Evolutionary conservation across 768 basidiomycete species (phyloP), one percentile per base, ranked within the genome.

Genomic region (Leccinum truebloodii): DNA sequence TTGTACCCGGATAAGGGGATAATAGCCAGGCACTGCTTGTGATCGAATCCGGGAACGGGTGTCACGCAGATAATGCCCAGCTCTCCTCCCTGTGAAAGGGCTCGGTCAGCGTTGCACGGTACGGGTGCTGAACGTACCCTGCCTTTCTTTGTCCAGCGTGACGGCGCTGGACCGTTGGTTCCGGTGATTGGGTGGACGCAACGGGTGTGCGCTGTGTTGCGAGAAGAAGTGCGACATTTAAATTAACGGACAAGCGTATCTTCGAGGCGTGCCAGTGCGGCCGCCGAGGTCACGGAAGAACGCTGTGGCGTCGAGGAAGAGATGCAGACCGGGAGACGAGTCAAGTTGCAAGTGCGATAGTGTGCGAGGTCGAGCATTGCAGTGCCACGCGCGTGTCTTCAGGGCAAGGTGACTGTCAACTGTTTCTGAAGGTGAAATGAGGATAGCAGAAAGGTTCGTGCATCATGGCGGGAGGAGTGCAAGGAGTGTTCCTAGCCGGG

Each of bases 1-100:
- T 74, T 75, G 69, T 64, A 22, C 54, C 22, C 35, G 61, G 70
- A 73, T 72, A 73, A 75, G 72, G 59, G 62, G 58, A 65, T 65
- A 63, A 62, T 4, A 32, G 32, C 58, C 52, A 46, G 55, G 63
- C 59, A 66, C 63, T 44, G 63, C 58, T 62, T 69, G 71, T 67
- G 71, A 73, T 69, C 67, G 44, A 63, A 60, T 53, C 35, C 51
- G 37, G 24, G 44, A 65, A 63, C 18, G 57, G 57, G 55, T 30
- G 52, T 35, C 35, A 35, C 35, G 35, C 35, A 50, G 39, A 65
- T 58, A 54, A 54, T 63, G 54, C 22, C 50, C 37, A 55, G 30
- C 35, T 57, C 14, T 52, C 20, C 35, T 39, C 30, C 22, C 41
- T 32, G 32, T 51, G n/a, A 63, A 48, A n/a, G 50, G 34, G n/a